Conservation (phyloP, 305 asterid species). For the Stenogyne calaminthoides region DNA sequence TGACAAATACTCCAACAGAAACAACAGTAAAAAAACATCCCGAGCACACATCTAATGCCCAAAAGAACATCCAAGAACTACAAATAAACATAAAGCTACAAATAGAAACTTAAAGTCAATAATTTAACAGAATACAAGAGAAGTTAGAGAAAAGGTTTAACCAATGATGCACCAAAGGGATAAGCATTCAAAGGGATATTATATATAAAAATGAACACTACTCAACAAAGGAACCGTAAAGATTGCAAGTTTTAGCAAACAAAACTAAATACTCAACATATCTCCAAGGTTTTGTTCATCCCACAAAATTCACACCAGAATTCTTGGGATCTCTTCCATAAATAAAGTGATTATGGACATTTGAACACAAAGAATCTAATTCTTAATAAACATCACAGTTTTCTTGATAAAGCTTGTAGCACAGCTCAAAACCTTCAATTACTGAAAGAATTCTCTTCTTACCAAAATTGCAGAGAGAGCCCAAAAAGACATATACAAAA, state of each 20-base stretch:
- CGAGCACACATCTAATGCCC: too few species aligned
- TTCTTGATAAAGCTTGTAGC: background rate
- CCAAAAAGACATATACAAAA: background rate
- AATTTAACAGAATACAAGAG: too few species aligned
- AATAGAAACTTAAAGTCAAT: too few species aligned
- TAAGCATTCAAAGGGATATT: too few species aligned
- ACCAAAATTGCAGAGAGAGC: background rate
- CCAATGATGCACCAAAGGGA: too few species aligned
- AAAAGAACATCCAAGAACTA: too few species aligned
- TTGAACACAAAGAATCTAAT: background rate
- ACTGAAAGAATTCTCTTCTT: background rate
- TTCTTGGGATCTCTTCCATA: background rate
- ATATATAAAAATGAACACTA: background rate
- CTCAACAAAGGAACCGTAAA: background rate
- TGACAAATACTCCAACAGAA: too few species aligned
- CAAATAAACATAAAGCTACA: too few species aligned
- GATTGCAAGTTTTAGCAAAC: background rate
- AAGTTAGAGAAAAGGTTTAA: too few species aligned
- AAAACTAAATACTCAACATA: background rate
- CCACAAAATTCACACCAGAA: conserved; percentile 16
- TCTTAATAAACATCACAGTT: background rate
- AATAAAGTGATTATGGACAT: background rate
- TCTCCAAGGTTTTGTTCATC: background rate
- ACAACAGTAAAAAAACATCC: too few species aligned
- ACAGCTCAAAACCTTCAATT: background rate